Percentiles rank a stretch among this genome's conserved stretches.
phyloP scores from a whole-genome alignment of 495 filamentous ascomycete genomes.

The Daldinia loculata region DNA sequence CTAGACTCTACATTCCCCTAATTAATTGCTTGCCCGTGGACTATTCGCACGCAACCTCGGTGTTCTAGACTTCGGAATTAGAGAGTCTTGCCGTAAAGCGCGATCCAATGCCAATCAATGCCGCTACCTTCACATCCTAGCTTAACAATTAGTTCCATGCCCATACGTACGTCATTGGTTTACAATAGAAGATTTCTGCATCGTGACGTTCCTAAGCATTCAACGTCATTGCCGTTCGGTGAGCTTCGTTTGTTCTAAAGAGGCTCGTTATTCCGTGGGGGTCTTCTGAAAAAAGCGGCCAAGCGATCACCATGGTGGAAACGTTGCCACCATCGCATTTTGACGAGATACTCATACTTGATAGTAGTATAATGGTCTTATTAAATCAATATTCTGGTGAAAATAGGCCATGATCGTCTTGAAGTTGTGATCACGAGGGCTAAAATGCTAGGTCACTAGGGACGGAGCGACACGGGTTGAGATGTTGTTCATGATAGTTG shows the following conservation, averaged over 20 bases:
- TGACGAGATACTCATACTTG: slow-evolving; percentile 8
- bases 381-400: slow-evolving; percentile 23
- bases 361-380: slow-evolving; percentile 15
- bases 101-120: slow-evolving; percentile 1
- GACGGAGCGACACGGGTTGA: slow-evolving; percentile 8
- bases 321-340: slow-evolving; percentile 6
- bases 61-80: slow-evolving; percentile 27
- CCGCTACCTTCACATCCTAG: slow-evolving; percentile 5
- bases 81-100: background rate
- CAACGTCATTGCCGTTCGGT: slow-evolving; percentile 36
- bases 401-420: slow-evolving; percentile 32
- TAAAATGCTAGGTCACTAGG: slow-evolving; percentile 10
- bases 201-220: slow-evolving; percentile 9
- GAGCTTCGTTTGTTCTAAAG: slow-evolving; percentile 18
- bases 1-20: background rate
- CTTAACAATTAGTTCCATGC: slow-evolving; percentile 16
- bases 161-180: slow-evolving; percentile 31
- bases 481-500: slow-evolving; percentile 23
- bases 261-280: slow-evolving; percentile 22
- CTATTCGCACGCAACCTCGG: background rate
- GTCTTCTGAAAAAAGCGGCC: slow-evolving; percentile 14
- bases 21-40: background rate
- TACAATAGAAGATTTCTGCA: background rate
- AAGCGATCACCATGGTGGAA: slow-evolving; percentile 11
- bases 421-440: slow-evolving; percentile 27